phyloP scores from a whole-genome alignment of 169 alveolate species.

The Plasmodium coatneyi region DNA sequence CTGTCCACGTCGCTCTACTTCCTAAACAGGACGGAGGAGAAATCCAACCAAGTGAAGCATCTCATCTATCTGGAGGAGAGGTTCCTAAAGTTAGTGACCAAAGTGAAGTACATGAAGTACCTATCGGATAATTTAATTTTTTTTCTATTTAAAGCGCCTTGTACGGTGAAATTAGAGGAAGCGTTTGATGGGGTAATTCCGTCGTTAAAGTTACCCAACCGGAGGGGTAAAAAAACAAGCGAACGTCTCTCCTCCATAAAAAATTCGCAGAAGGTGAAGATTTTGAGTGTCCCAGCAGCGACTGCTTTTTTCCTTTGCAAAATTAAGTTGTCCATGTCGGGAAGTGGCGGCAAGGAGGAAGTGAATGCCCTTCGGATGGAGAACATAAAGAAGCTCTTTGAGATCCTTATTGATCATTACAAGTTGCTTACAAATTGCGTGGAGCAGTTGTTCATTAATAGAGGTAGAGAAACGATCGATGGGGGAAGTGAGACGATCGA shows the following conservation, averaged over 20 bases:
- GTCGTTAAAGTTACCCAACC: slow-evolving; percentile 18
- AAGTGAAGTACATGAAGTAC: slow-evolving; percentile 58
- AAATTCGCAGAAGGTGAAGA: not conserved
- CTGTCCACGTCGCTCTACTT: slow-evolving; percentile 39
- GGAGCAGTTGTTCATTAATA: slow-evolving; percentile 13
- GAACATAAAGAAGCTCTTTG: slow-evolving; percentile 28
- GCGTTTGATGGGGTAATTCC: slow-evolving; percentile 38
- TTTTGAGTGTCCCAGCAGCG: slow-evolving; percentile 55
- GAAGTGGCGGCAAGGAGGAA: not conserved
- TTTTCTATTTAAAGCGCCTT: slow-evolving; percentile 39
- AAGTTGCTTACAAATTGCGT: slow-evolving; percentile 17
- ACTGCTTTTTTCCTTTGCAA: slow-evolving; percentile 63
- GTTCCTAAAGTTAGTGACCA: slow-evolving; percentile 27
- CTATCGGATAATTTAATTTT: slow-evolving; percentile 58
- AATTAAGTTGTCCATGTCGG: slow-evolving; percentile 43
- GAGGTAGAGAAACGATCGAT: not conserved
- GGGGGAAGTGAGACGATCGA: not conserved
- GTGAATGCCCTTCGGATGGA: slow-evolving; percentile 26
- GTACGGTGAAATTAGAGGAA: slow-evolving; percentile 52
- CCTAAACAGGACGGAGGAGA: slow-evolving; percentile 53
- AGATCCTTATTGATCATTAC: slow-evolving; percentile 15
- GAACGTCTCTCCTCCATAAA: slow-evolving; percentile 30
- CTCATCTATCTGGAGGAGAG: slow-evolving; percentile 40
- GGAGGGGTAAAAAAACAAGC: slow-evolving; percentile 1
- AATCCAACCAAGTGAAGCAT: slow-evolving; percentile 39